Evolutionary conservation across 2,329 filamentous ascomycete genomes (phyloP).

Genomic region (Aurifilum marmelostoma): DNA sequence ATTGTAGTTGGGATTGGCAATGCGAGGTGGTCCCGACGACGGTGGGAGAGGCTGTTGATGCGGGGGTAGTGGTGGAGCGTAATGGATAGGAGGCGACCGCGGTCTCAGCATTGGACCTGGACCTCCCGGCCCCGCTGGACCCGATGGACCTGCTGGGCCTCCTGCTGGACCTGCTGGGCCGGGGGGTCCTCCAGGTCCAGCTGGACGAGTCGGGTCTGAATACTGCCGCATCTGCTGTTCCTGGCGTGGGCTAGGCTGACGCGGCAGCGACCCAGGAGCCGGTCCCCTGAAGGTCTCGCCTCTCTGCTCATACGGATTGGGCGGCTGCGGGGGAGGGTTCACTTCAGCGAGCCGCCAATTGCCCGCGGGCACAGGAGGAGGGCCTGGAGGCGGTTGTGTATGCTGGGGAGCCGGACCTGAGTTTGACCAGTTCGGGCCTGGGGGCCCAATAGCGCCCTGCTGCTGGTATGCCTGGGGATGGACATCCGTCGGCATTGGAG

Average conservation of each 20-base stretch:
- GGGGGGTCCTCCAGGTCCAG: constrained; percentile 24
- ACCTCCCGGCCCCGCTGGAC: constrained; percentile 37
- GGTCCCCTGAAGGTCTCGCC: constrained; percentile 71
- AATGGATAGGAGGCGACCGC: constrained; percentile 51
- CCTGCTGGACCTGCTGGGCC: constrained; percentile 19
- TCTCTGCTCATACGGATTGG: constrained; percentile 80
- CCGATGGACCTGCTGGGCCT: constrained; percentile 21
- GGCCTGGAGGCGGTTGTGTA: constrained; percentile 43
- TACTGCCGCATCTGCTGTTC: constrained; percentile 73
- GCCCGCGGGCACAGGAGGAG: constrained; percentile 59
- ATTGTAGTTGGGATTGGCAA: constrained; percentile 62
- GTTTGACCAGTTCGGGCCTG: constrained; percentile 86
- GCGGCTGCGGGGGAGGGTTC: constrained; percentile 73
- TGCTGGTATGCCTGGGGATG: constrained; percentile 93
- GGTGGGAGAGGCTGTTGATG: constrained; percentile 45
- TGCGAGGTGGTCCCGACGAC: constrained; percentile 51
- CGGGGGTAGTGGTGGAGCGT: constrained; percentile 55
- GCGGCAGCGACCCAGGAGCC: constrained; percentile 59
- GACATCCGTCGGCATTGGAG: constrained; percentile 92
- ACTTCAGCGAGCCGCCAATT: constrained; percentile 77
- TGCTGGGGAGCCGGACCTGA: constrained; percentile 67
- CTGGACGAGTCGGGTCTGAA: constrained; percentile 63
- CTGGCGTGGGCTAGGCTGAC: constrained; percentile 76
- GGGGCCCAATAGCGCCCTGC: constrained; percentile 78
- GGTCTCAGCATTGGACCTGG: constrained; percentile 28